Evolutionary conservation across 1,284 basidiomycete species (phyloP).

Genomic region (Vanrija humicola): DNA sequence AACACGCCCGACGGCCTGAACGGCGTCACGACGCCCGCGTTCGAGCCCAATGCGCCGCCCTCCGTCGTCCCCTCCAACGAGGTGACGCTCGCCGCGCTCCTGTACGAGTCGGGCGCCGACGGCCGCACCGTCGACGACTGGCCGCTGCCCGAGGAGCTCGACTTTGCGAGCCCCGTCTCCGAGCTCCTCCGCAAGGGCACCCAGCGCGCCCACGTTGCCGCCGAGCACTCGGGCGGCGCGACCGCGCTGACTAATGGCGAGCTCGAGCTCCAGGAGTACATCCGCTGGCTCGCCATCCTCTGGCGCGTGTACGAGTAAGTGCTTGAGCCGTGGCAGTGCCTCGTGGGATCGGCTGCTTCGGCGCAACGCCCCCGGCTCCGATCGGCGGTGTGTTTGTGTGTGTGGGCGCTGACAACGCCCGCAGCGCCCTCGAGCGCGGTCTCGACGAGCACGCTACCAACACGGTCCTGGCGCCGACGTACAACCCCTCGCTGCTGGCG

Average conservation of each 20-base stretch:
- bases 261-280: conserved; percentile 63
- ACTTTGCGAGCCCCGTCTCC: conserved; percentile 46
- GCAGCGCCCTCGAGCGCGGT: conserved; percentile 61
- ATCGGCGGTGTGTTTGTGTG: too few species aligned
- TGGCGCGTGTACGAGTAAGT: conserved; percentile 75
- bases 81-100: conserved; percentile 5
- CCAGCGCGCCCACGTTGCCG: conserved; percentile 59
- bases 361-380: too few species aligned
- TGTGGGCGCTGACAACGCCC: neutral
- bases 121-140: conserved; percentile 23
- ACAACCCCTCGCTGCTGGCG: conserved; percentile 65
- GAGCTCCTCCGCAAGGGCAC: conserved; percentile 58
- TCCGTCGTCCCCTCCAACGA: conserved; percentile 1
- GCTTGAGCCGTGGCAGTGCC: neutral
- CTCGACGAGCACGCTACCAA: conserved; percentile 63
- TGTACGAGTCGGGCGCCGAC: conserved; percentile 9
- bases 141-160: conserved; percentile 32
- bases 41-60: conserved; percentile 15
- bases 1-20: neutral
- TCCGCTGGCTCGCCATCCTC: conserved; percentile 67
- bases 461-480: conserved; percentile 62
- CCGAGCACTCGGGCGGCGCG: conserved; percentile 61
- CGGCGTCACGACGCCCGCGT: neutral
- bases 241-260: conserved; percentile 60
- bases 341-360: neutral